These are phyloP conservation scores for Solanum phureja DNA, from an alignment of 257 asterid species.

Conservation along the genomic window DNA sequence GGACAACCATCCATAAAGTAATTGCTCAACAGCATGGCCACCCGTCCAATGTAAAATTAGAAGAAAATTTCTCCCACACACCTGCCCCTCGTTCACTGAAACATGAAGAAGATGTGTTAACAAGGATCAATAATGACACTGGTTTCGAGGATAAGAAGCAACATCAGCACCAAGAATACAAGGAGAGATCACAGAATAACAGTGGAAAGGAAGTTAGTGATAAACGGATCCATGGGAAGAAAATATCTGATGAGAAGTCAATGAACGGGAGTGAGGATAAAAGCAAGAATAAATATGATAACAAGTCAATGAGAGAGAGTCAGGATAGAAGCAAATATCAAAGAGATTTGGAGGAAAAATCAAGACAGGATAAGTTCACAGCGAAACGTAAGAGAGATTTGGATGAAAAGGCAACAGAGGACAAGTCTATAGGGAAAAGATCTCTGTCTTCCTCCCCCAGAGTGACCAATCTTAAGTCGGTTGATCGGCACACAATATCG, in stretches of 20 bases:
- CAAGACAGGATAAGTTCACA: slow-evolving; percentile 10
- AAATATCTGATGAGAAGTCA: neutral
- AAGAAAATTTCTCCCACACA: slow-evolving; percentile 3
- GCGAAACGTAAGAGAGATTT: slow-evolving; percentile 3
- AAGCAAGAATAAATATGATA: slow-evolving; percentile 1
- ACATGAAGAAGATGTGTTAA: neutral
- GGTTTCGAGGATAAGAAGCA: slow-evolving; percentile 11
- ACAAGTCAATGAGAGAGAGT: neutral
- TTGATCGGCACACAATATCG: slow-evolving; percentile 5
- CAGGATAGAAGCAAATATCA: neutral
- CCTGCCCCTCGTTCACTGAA: slow-evolving; percentile 7
- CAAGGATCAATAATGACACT: slow-evolving; percentile 4
- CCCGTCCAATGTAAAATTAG: slow-evolving; percentile 15
- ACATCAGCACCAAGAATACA: slow-evolving; percentile 5
- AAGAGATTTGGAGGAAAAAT: neutral
- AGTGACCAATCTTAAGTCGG: neutral
- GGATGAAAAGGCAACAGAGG: slow-evolving; percentile 5
- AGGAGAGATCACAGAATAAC: slow-evolving; percentile 4
- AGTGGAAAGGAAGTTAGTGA: slow-evolving; percentile 12
- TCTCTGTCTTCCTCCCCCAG: slow-evolving; percentile 3
- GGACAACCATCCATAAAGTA: slow-evolving; percentile 51
- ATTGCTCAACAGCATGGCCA: slow-evolving; percentile 61
- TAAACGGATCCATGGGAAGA: slow-evolving; percentile 6
- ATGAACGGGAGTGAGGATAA: neutral
- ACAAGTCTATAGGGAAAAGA: neutral